These are phyloP conservation scores for Alloascoidea hylecoeti DNA, from an alignment of 805 yeast species.

Conservation along the genomic window DNA sequence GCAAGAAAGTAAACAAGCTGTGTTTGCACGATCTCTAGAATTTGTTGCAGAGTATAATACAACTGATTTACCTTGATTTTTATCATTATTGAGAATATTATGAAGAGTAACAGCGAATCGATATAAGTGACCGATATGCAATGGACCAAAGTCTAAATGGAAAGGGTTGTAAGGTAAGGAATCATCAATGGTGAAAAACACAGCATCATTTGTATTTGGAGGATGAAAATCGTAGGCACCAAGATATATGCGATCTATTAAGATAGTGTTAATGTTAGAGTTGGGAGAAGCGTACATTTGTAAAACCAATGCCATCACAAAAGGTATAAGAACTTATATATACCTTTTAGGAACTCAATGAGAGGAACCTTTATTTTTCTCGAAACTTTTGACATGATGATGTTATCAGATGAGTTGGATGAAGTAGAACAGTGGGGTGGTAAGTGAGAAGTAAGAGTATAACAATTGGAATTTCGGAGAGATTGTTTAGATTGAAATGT, in stretches of 20 bases:
- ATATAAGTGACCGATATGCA: conserved; percentile 85
- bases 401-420: not conserved
- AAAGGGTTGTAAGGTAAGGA: conserved; percentile 88
- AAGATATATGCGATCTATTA: conserved; percentile 52
- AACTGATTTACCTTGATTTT: conserved; percentile 76
- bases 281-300: not conserved
- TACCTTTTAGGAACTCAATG: conserved; percentile 21
- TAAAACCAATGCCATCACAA: not conserved
- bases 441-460: not conserved
- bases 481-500: not conserved
- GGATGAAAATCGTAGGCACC: conserved; percentile 83
- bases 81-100: conserved; percentile 75
- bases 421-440: not conserved
- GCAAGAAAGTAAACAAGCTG: conserved; percentile 88
- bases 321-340: conserved; percentile 1
- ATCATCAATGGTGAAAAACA: conserved; percentile 86
- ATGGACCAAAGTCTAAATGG: conserved; percentile 93
- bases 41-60: conserved; percentile 80
- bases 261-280: not conserved
- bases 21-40: conserved; percentile 75
- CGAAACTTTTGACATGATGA: not conserved
- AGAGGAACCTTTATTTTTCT: conserved; percentile 13
- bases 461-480: not conserved
- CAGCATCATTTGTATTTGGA: conserved; percentile 56
- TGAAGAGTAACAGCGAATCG: conserved; percentile 92